Base-by-base conservation (phyloP, 768 basidiomycete species). In the Boletus coccyginus region DNA sequence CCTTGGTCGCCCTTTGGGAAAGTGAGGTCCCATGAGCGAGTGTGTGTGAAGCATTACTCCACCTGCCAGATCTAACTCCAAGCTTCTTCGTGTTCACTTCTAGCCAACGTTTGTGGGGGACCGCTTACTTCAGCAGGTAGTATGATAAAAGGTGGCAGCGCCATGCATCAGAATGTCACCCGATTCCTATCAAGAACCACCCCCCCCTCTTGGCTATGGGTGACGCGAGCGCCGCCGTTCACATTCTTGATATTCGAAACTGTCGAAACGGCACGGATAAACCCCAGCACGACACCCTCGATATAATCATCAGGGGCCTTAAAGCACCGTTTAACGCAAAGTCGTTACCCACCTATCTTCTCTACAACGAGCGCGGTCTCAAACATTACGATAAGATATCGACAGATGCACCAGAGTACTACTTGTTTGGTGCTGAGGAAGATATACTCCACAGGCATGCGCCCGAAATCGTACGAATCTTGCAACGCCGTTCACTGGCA, bases 391-490 rank as follows among this genome's bases (percentile, higher is more conserved):
- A 95, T 73, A 78, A 83, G 39, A 90, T 95, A 47, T 94, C 93
- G 2, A 88, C 87, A 9, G 74, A 83, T 31, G 87, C 80, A 1
- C 77, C 81, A 12, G 89, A 93, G 65, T 99, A 99, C 69, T 98
- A 98, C 68, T 78, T 94, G 36, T 99, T 95, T 70, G 73, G 77
- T 4, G 91, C 92, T 0, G 97, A 98, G 72, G 87, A 96, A 66
- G 80, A 86, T 56, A 90, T 99, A 55, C 76, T 98, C 59, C 86
- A 84, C 72, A 75, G 69, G 27, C 78, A 90, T 58, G 86, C 85
- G 3, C 75, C 81, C 44, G 87, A 93, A 35, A 94, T 99, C 50
- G 88, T 88, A 17, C 74, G 73, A 32, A 73, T 77, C 50, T 93
- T 94, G 88, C 83, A 90, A 69, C 66, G 70, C 31, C 70, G 69